phyloP scores from a whole-genome alignment of 495 filamentous ascomycete species.

The Tuber indicum region DNA sequence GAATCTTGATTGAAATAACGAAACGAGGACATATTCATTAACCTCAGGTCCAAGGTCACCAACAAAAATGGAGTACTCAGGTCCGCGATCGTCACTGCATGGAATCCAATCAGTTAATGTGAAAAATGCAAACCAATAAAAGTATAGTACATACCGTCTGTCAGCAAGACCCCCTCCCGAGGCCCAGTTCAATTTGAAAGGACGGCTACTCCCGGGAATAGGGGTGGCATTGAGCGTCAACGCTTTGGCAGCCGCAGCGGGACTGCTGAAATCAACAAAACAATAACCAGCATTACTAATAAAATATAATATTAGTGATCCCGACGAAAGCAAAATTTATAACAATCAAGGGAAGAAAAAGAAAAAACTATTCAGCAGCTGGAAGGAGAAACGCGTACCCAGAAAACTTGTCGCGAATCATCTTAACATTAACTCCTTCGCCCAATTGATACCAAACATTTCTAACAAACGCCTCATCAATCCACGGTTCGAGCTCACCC shows the following conservation, averaged over 20 bases:
- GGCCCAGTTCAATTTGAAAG: slow-evolving; percentile 99
- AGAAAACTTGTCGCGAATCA: slow-evolving; percentile 99
- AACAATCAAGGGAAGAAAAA: background rate
- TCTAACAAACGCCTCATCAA: slow-evolving; percentile 97
- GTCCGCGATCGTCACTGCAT: slow-evolving; percentile 82
- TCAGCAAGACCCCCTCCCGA: slow-evolving; percentile 93
- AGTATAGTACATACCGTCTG: slow-evolving; percentile 58
- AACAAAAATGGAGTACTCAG: slow-evolving; percentile 95
- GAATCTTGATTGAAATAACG: slow-evolving; percentile 92
- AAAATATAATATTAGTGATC: slow-evolving; percentile 43
- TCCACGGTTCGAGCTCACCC: slow-evolving; percentile 98
- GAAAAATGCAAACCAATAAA: background rate
- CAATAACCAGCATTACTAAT: slow-evolving; percentile 96
- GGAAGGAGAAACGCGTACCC: slow-evolving; percentile 58
- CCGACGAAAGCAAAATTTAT: background rate
- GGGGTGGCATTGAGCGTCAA: slow-evolving; percentile 78
- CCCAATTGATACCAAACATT: slow-evolving; percentile 85
- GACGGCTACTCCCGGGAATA: slow-evolving; percentile 88
- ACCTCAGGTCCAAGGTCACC: slow-evolving; percentile 97
- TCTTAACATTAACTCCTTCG: slow-evolving; percentile 96
- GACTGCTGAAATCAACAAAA: slow-evolving; percentile 85
- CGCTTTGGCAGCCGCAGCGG: slow-evolving; percentile 84
- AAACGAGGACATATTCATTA: slow-evolving; percentile 95
- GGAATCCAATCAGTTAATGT: slow-evolving; percentile 12
- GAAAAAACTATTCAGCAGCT: background rate